Conservation (phyloP, 78 protist genomes). For the Bodo saltans region DNA sequence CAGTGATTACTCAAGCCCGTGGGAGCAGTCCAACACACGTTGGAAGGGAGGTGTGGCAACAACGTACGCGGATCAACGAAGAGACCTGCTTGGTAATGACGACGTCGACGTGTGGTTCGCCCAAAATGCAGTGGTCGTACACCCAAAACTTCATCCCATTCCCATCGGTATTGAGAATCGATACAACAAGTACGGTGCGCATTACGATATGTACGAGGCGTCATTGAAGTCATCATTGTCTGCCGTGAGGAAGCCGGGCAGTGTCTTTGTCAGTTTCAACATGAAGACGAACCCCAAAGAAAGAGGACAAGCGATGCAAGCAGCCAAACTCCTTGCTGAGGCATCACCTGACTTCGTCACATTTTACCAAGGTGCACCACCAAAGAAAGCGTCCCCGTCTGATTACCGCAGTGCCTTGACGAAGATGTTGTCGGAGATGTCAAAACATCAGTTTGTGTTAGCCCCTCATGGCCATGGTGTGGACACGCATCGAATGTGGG, state of each 20-base stretch:
- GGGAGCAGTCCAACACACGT: neutral
- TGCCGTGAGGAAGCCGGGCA: neutral
- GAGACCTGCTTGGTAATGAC: neutral
- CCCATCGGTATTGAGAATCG: constrained; percentile 36
- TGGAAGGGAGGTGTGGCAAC: neutral
- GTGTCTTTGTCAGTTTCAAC: neutral
- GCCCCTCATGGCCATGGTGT: constrained; percentile 35
- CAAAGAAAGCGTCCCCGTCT: too few relatives aligned
- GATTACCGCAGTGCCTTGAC: too few relatives aligned
- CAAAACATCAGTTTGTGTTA: neutral
- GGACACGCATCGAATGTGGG: constrained; percentile 47
- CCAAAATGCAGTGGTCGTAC: constrained; percentile 14
- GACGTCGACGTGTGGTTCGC: neutral
- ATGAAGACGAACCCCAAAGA: neutral
- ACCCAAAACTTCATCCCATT: constrained; percentile 4
- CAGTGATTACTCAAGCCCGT: constrained; percentile 28
- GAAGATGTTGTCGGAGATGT: neutral
- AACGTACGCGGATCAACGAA: neutral
- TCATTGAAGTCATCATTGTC: neutral
- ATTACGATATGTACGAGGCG: neutral
- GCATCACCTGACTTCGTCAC: too few relatives aligned
- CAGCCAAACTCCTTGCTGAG: too few relatives aligned
- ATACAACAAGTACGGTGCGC: constrained; percentile 22
- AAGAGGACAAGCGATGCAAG: neutral
- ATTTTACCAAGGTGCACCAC: too few relatives aligned